Base-by-base conservation (phyloP, 805 yeast species). In the Saccharomycopsis malanga region DNA sequence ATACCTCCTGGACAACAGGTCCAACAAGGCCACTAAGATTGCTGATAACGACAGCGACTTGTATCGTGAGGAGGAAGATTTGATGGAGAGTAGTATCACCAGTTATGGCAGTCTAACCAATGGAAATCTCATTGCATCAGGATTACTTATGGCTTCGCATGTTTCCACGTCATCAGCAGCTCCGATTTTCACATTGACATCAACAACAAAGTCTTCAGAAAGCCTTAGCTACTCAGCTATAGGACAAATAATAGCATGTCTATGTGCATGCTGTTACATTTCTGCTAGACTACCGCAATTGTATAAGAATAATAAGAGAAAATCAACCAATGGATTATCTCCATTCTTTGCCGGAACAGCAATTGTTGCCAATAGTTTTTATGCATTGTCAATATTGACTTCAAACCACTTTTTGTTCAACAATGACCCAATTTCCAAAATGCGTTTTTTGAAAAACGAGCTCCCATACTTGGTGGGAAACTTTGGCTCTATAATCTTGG, bases 251-350 rank as follows among this genome's bases (percentile, higher is more conserved):
- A 61, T 84, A 36, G 88, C 97, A 0, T 89, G 96, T 94, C 56
- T 72, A 2, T 87, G 95, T 53, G 85, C 95, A 0, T 56, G 64
- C 4, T 77, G 86, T 45, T 89, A 91, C 59, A 73, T 87, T 39
- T 68, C 79, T 9, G 84, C 96, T 2, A 72, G 98, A 52, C 61
- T 87, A 40, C 98, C 98, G 1, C 98, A 89, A 60, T 67, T 89
- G 43, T 66, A 73, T 59, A 87, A 84, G 61, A 89, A 89, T 64
- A 81, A 77, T 60, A 56, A 67, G 44, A 70, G 96, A 34, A 84
- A 85, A 60, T 85, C 96, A 1, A 93, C 94, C 0, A 81, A 83
- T 29, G 97, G 96, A 2, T 70, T 88, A 2, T 84, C 96, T 1
- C 63, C 84, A 39, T 68, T 88, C 21, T 89, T 89, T 61, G 22